These are phyloP conservation scores for Dalbergia cultrata DNA, from an alignment of 306 rosid genomes.

Conservation along the genomic window DNA sequence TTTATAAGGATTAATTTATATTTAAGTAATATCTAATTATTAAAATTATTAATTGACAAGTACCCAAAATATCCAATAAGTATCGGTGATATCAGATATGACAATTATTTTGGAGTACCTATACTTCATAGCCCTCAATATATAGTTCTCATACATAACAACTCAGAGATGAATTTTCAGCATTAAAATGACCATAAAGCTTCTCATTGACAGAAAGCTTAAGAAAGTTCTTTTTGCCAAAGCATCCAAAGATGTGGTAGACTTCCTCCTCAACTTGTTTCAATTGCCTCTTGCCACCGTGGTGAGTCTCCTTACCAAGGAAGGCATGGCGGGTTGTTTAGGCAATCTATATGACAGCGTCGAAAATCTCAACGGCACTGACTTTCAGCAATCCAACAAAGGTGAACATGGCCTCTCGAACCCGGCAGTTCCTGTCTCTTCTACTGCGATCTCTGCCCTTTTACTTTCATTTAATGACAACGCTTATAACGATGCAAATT, in stretches of 20 bases:
- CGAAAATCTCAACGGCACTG: slow-evolving; percentile 46
- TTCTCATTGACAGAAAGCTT: slow-evolving; percentile 47
- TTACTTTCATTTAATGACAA: not conserved
- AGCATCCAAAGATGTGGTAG: slow-evolving; percentile 56
- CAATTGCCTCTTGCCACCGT: slow-evolving; percentile 52
- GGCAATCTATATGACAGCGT: slow-evolving; percentile 59
- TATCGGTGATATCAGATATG: no score
- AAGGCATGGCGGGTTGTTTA: slow-evolving; percentile 52
- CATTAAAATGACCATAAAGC: slow-evolving; percentile 48
- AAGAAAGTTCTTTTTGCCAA: slow-evolving; percentile 58
- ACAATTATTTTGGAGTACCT: no score
- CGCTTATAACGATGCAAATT: not conserved
- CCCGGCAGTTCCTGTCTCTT: not conserved
- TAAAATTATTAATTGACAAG: no score
- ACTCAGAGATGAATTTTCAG: no score
- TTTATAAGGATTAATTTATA: no score
- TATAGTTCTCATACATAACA: no score
- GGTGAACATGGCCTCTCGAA: slow-evolving; percentile 46
- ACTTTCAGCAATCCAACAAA: slow-evolving; percentile 43
- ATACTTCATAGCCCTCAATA: no score
- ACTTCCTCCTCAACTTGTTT: slow-evolving; percentile 53
- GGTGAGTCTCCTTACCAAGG: slow-evolving; percentile 34
- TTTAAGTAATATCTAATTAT: no score
- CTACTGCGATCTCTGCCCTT: not conserved
- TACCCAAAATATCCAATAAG: no score